Evolutionary conservation across 257 asterid species (phyloP).

Genomic region (Prunella vulgaris): DNA sequence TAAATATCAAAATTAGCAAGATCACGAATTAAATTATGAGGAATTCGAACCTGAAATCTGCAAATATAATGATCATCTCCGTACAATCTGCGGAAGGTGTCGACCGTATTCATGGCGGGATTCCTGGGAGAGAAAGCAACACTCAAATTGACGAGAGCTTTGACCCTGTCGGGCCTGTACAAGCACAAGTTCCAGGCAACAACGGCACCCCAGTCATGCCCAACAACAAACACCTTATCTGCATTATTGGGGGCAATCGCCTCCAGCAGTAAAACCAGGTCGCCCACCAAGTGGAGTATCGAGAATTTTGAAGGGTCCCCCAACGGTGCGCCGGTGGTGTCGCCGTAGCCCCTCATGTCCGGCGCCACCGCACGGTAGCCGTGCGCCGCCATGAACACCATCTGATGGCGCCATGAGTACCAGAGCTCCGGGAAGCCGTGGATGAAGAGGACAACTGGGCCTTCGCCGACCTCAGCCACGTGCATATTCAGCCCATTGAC

Average conservation of each 20-base stretch:
- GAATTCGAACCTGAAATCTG: slow-evolving; percentile 53
- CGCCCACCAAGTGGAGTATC: slow-evolving; percentile 50
- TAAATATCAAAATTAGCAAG: not conserved
- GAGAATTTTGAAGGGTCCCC: slow-evolving; percentile 48
- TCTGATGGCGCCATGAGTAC: slow-evolving; percentile 76
- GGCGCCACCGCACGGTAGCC: slow-evolving; percentile 66
- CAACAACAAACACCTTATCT: slow-evolving; percentile 65
- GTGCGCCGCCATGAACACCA: slow-evolving; percentile 50
- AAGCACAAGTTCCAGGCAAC: slow-evolving; percentile 60
- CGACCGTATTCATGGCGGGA: slow-evolving; percentile 27
- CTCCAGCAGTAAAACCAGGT: slow-evolving; percentile 43
- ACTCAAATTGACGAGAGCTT: slow-evolving; percentile 47
- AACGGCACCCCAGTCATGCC: slow-evolving; percentile 79
- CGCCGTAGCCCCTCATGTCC: slow-evolving; percentile 72
- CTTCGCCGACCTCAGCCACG: slow-evolving; percentile 60
- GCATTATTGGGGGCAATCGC: slow-evolving; percentile 36
- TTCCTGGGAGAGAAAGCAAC: slow-evolving; percentile 40
- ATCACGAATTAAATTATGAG: not conserved
- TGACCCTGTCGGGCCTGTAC: slow-evolving; percentile 57
- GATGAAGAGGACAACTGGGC: slow-evolving; percentile 63
- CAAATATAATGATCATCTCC: slow-evolving; percentile 60
- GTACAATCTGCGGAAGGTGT: slow-evolving; percentile 14
- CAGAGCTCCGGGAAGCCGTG: slow-evolving; percentile 49
- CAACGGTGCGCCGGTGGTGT: slow-evolving; percentile 58
- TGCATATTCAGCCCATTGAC: slow-evolving; percentile 56